A percentile compares a stretch with the other conserved stretches of the same genome.
These are phyloP conservation scores for Xerocomus potaroensis DNA, from an alignment of 768 basidiomycete genomes.

Conservation along the genomic window DNA sequence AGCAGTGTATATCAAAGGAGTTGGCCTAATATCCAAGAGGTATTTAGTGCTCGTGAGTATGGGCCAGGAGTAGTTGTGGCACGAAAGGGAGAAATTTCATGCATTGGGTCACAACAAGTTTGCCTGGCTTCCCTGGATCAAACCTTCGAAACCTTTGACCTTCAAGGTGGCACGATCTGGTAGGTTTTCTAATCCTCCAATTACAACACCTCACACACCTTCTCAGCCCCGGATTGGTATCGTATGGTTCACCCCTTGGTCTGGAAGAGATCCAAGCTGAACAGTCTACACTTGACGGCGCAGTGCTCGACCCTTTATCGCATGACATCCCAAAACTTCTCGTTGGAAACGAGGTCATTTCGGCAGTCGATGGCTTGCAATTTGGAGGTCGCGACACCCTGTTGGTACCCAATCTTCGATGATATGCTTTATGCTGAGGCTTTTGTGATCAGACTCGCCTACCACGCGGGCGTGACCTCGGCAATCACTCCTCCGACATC, in stretches of 20 bases:
- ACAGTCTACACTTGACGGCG: constrained; percentile 53
- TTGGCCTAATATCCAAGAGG: constrained; percentile 21
- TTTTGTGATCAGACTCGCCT: constrained; percentile 51
- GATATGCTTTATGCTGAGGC: constrained; percentile 1
- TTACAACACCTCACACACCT: neutral
- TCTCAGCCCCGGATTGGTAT: constrained; percentile 43
- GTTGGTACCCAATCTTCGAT: constrained; percentile 32
- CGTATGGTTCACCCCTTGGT: constrained; percentile 44
- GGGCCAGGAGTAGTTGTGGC: constrained; percentile 45
- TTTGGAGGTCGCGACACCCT: constrained; percentile 58
- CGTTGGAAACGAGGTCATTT: constrained; percentile 38
- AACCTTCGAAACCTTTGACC: constrained; percentile 44
- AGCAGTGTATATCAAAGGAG: constrained; percentile 42
- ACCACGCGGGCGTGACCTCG: constrained; percentile 58
- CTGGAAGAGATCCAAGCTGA: constrained; percentile 54
- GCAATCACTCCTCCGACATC: constrained; percentile 56
- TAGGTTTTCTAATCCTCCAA: constrained; percentile 25
- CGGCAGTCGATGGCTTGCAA: constrained; percentile 70
- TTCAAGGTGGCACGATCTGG: constrained; percentile 62
- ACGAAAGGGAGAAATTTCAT: constrained; percentile 49
- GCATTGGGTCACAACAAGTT: constrained; percentile 37
- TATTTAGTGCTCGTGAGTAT: constrained; percentile 10
- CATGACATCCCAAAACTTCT: constrained; percentile 33
- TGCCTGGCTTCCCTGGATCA: constrained; percentile 22
- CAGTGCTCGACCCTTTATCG: constrained; percentile 42